Evolutionary conservation across 768 basidiomycete genomes (phyloP), one percentile per base, ranked within the genome.

Genomic region (Podaxis sp.): DNA sequence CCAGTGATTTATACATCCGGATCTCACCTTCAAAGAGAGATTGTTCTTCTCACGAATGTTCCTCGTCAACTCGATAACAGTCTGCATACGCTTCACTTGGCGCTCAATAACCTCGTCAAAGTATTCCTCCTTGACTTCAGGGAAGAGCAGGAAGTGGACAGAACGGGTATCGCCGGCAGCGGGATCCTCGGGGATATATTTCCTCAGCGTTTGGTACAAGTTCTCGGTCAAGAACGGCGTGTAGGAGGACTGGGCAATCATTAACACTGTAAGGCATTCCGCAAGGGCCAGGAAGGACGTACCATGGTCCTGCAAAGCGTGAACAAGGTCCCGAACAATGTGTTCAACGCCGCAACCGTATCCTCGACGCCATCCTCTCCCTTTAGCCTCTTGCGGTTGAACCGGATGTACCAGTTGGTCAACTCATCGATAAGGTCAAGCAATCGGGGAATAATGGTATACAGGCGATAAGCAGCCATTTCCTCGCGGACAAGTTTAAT

Each of bases 391-490:
- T 89, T 90, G 49, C 97, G 88, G 76, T 99, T 99, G 80, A 98
- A 98, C 53, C 97, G 94, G 72, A 99, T 98, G 76, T 99, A 99
- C 95, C 96, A 98, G 73, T 99, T 99, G 22, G 97, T 99, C 63
- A 98, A 82, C 74, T 98, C 97, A 67, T 96, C 94, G 33, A 99
- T 84, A 62, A 99, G 87, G 66, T 92, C 90, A 63, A 98, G 80
- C 46, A 98, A 80, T 37, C 94, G 87, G n/a, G 95, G 95, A 65
- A 98, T 94, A 79, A 99, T 91, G 66, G 94, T 98, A 77, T 98
- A 98, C 13, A 99, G 84, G 66, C 96, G 85, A 76, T 99, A 99
- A 17, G 95, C 94, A 12, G 91, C 90, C 97, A 98, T 99, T 79
- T 99, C 96, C 71, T 90, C 81, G 64, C 87, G 86, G 63, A 99